phyloP scores from a whole-genome alignment of 345 rosid genomes.

The Chamaenerion angustifolium region DNA sequence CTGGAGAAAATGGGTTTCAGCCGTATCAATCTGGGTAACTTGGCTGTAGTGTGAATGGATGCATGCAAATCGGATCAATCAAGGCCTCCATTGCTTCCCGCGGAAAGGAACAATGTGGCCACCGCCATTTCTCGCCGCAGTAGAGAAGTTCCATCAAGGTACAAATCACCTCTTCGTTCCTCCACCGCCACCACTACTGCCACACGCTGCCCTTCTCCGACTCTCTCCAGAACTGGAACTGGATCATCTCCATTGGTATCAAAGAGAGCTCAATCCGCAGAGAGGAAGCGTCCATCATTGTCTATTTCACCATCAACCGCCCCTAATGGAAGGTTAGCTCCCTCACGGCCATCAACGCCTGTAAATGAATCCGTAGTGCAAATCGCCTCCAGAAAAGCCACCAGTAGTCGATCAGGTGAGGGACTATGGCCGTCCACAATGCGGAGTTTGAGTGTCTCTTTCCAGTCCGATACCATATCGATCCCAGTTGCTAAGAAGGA shows the following conservation, averaged over 20 bases:
- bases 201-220: constrained; percentile 37
- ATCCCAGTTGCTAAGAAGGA: constrained; percentile 76
- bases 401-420: constrained; percentile 59
- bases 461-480: constrained; percentile 83
- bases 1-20: too few species aligned
- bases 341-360: constrained; percentile 44
- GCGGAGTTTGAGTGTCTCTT: constrained; percentile 91
- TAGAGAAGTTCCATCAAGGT: constrained; percentile 55
- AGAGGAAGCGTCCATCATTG: constrained; percentile 36
- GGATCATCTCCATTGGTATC: constrained; percentile 29
- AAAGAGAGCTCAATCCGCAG: constrained; percentile 63
- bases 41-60: too few species aligned
- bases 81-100: constrained; percentile 1
- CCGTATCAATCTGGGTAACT: too few species aligned
- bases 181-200: constrained; percentile 14
- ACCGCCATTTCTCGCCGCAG: constrained; percentile 31
- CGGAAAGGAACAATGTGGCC: constrained; percentile 49
- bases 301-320: too few species aligned
- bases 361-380: constrained; percentile 46
- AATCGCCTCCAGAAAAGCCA: constrained; percentile 47
- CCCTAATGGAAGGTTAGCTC: background rate
- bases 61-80: too few species aligned
- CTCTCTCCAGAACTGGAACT: constrained; percentile 32
- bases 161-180: constrained; percentile 54
- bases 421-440: constrained; percentile 98